A percentile compares a stretch with the other conserved stretches of the same genome.
Conservation (phyloP, 1,139 yeast species). For the Hanseniaspora gamundiae region DNA sequence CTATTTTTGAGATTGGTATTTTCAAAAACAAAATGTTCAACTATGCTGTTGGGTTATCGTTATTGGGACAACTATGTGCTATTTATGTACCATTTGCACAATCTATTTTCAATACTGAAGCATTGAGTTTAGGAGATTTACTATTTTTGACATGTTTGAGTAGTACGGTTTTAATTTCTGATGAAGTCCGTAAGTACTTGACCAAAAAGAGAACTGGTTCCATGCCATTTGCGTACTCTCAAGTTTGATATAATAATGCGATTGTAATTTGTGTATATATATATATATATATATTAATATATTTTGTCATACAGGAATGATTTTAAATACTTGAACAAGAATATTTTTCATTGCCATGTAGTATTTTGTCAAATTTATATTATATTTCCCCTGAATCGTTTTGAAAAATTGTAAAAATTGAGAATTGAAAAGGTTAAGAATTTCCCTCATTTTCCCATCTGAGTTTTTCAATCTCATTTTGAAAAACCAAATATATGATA, state of each 20-base stretch:
- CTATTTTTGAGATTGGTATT: conserved; percentile 65
- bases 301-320: neutral
- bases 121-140: conserved; percentile 58
- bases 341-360: conserved; percentile 2
- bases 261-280: neutral
- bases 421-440: neutral
- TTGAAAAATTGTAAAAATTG: conserved; percentile 2
- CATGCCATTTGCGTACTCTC: conserved; percentile 6
- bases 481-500: neutral
- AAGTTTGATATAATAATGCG: conserved; percentile 3
- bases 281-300: neutral
- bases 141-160: conserved; percentile 48
- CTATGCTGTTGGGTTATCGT: conserved; percentile 79
- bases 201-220: conserved; percentile 5
- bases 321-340: neutral
- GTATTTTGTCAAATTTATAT: neutral
- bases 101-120: conserved; percentile 85
- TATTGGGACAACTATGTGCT: conserved; percentile 87
- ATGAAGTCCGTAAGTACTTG: conserved; percentile 60
- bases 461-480: conserved; percentile 1
- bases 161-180: conserved; percentile 74
- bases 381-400: neutral
- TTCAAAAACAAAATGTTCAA: conserved; percentile 81
- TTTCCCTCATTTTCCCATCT: neutral
- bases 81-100: conserved; percentile 90